Conservation (phyloP, 1,284 basidiomycete genomes). For the Ceratobasidium sp. region DNA sequence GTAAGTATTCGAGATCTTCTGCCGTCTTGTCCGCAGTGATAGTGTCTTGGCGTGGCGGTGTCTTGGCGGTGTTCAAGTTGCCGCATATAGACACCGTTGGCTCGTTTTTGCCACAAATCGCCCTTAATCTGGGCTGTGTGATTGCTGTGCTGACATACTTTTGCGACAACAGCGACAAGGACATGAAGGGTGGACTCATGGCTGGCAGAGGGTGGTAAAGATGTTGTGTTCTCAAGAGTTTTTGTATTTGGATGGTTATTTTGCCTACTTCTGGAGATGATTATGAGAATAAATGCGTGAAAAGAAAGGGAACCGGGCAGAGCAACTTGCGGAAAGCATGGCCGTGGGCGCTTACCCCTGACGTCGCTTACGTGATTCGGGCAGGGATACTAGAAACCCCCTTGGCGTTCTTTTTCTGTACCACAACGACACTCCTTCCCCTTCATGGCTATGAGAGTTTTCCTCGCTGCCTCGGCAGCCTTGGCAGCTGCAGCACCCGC, state of each 20-base stretch:
- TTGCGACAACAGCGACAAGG: constrained; percentile 63
- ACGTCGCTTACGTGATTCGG: constrained; percentile 30
- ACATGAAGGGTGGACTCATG: constrained; percentile 68
- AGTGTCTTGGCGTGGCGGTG: constrained; percentile 11
- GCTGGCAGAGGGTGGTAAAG: constrained; percentile 61
- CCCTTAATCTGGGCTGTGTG: background rate
- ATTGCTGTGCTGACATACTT: constrained; percentile 11
- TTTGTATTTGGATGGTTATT: background rate
- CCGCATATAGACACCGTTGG: background rate
- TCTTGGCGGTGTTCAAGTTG: background rate
- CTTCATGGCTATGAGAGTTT: constrained; percentile 7
- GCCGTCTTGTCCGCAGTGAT: background rate
- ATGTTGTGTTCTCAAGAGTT: constrained; percentile 38
- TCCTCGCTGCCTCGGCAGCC: constrained; percentile 34
- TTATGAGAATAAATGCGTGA: background rate
- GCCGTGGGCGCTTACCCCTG: constrained; percentile 12
- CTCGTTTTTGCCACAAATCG: too few relatives aligned
- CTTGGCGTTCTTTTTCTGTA: constrained; percentile 40
- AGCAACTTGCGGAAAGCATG: background rate
- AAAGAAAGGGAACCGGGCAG: background rate
- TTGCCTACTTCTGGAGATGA: constrained; percentile 15
- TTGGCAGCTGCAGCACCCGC: constrained; percentile 14
- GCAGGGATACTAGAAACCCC: background rate
- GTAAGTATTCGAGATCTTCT: constrained; percentile 56
- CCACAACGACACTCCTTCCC: constrained; percentile 39